Percentiles rank a stretch among this genome's conserved stretches.
phyloP scores from a whole-genome alignment of 305 asterid species.

The Ruellia speciosa region DNA sequence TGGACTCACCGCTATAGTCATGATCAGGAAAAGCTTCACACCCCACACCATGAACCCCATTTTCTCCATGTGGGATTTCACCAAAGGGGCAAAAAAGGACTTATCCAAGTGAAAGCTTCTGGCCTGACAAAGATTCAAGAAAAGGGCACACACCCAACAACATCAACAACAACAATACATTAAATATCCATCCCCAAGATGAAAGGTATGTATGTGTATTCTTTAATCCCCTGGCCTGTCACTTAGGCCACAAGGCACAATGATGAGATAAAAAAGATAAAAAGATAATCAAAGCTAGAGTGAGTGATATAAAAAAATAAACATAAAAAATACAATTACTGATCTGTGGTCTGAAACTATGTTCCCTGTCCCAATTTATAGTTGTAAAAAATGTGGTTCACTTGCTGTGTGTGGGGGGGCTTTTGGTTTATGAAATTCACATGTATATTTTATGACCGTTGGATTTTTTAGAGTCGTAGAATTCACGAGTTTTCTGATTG shows the following conservation, averaged over 20 bases:
- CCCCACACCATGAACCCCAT: conserved; percentile 29
- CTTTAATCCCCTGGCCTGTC: conserved; percentile 21
- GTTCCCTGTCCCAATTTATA: conserved; percentile 38
- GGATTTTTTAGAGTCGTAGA: neutral
- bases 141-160: neutral
- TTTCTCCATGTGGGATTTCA: conserved; percentile 35
- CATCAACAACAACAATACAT: neutral
- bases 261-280: conserved; percentile 28
- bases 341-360: neutral
- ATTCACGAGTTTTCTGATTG: conserved; percentile 57
- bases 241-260: conserved; percentile 46
- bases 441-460: conserved; percentile 64
- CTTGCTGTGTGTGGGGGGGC: neutral
- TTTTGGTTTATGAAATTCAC: conserved; percentile 33
- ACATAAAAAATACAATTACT: no score
- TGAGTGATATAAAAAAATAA: no score
- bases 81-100: conserved; percentile 1
- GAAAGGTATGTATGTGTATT: conserved; percentile 9
- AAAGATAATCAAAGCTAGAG: neutral
- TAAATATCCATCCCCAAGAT: conserved; percentile 19
- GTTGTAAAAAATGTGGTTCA: conserved; percentile 9
- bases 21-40: conserved; percentile 31
- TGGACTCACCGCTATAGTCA: conserved; percentile 18
- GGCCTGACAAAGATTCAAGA: conserved; percentile 17
- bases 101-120: neutral